Evolutionary conservation across 2,329 filamentous ascomycete genomes (phyloP).

Genomic region (Botrytis sinoallii): DNA sequence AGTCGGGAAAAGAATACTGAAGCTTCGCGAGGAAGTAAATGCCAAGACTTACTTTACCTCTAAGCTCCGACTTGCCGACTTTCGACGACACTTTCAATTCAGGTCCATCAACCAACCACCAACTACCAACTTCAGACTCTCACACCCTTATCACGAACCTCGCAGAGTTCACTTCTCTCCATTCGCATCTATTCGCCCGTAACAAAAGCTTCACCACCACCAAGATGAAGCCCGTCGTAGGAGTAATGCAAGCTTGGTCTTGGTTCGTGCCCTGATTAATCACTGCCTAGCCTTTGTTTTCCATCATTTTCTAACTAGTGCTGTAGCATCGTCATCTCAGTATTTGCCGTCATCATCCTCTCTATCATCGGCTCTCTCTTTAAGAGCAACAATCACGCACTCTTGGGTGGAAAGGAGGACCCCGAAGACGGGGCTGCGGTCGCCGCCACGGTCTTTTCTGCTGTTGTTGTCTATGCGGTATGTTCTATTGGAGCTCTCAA

Average conservation of each 20-base stretch:
- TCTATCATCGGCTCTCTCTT: conserved; percentile 68
- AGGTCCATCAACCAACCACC: conserved; percentile 6
- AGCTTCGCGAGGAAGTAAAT: not conserved
- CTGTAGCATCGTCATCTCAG: conserved; percentile 66
- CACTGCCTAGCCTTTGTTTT: conserved; percentile 10
- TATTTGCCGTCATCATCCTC: conserved; percentile 64
- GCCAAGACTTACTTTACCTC: not conserved
- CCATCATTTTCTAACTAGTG: conserved; percentile 13
- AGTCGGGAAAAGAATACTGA: not conserved
- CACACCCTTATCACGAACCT: not conserved
- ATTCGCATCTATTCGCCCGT: not conserved
- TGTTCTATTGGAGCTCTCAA: conserved; percentile 41
- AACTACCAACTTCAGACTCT: not conserved
- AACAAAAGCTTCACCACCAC: conserved; percentile 1
- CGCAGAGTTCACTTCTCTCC: not conserved
- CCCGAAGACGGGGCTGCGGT: conserved; percentile 66
- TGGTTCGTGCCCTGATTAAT: conserved; percentile 60
- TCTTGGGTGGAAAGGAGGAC: conserved; percentile 72
- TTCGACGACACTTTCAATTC: conserved; percentile 5
- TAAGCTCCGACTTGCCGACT: conserved; percentile 11
- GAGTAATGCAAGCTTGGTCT: conserved; percentile 89
- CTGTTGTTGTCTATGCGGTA: conserved; percentile 87
- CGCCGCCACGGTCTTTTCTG: conserved; percentile 79
- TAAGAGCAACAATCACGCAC: conserved; percentile 74
- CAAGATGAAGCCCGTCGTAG: conserved; percentile 89